Base-by-base conservation (phyloP, 108 stramenopile species). In the Discostella pseudostelligera region DNA sequence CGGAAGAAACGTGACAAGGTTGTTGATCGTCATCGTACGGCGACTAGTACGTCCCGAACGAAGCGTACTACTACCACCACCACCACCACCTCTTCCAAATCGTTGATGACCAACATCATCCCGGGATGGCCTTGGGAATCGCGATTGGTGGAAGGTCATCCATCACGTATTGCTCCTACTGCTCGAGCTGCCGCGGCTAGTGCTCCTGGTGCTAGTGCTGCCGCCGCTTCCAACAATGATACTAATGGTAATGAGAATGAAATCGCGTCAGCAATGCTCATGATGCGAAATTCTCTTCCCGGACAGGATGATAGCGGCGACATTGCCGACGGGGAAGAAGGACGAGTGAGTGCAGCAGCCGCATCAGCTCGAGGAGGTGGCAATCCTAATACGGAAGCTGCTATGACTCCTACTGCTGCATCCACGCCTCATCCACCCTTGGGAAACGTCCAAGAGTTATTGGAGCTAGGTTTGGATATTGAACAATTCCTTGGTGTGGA, bases 71-170 rank as follows among this genome's bases (percentile, higher is more conserved):
- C 14, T 26, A 44, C 22, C 59, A 0, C 20, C 9, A 11, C 24
- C 17, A 8, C 14, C 21, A 44, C 22, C 59, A 0, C 20, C 9
- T 59, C 8, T n/a, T 4, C 26, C 43, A 28, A 56, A 14, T 57
- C 47, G 2, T 4, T 2, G 20, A 14, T 12, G 16, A 32, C 12
- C 3, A 37, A 63, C 13, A 11, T 8, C 11, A 39, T 39, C 13
- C 57, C 46, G 16, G 35, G 11, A 48, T 73, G 72, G 72, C 72
- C 72, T 19, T 73, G 72, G 72, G 46, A 65, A 51, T 63, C 61
- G n/a, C 64, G 54, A 32, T 53, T 59, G 50, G 36, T 11, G 17
- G 32, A 57, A 6, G 40, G 22, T 40, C 40, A 7, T 8, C 12
- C 37, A 9, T 35, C 37, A 4, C 37, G 1, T n/a, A n/a, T n/a